Percentiles rank a stretch among this genome's conserved stretches.
phyloP scores from a whole-genome alignment of 768 basidiomycete species.

The Boletus reticuloceps region DNA sequence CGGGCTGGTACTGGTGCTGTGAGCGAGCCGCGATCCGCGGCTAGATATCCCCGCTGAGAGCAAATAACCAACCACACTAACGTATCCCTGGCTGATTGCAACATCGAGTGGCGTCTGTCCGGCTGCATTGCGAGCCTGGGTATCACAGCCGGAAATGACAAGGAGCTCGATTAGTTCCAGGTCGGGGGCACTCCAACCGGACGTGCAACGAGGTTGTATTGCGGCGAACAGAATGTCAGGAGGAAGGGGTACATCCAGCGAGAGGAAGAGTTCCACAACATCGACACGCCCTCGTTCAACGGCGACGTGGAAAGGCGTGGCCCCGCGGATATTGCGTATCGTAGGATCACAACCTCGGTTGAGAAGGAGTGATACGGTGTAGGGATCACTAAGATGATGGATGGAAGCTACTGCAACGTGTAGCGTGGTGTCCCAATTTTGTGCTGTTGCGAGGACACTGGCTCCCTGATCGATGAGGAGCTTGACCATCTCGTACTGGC shows the following conservation, averaged over 20 bases:
- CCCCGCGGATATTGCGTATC: neutral
- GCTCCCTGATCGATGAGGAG: neutral
- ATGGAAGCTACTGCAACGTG: neutral
- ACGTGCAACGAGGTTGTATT: neutral
- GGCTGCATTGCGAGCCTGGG: neutral
- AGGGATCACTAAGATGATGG: too few relatives aligned
- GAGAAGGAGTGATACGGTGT: too few relatives aligned
- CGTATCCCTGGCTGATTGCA: neutral
- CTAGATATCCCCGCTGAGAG: too few relatives aligned
- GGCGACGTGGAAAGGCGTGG: neutral
- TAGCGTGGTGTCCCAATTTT: neutral
- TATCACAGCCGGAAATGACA: neutral
- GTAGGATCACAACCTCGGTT: neutral
- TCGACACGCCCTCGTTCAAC: neutral
- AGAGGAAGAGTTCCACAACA: neutral
- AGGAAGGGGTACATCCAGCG: neutral
- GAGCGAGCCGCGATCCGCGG: too few relatives aligned
- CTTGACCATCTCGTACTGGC: neutral
- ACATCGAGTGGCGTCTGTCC: neutral
- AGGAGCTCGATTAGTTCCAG: neutral
- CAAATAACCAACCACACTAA: neutral
- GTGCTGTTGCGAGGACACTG: neutral
- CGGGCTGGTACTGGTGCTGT: too few relatives aligned
- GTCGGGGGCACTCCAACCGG: too few relatives aligned
- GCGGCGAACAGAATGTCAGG: neutral